These are phyloP conservation scores for Setaria italica DNA, from an alignment of 202 grass and related monocot species.

Conservation along the genomic window DNA sequence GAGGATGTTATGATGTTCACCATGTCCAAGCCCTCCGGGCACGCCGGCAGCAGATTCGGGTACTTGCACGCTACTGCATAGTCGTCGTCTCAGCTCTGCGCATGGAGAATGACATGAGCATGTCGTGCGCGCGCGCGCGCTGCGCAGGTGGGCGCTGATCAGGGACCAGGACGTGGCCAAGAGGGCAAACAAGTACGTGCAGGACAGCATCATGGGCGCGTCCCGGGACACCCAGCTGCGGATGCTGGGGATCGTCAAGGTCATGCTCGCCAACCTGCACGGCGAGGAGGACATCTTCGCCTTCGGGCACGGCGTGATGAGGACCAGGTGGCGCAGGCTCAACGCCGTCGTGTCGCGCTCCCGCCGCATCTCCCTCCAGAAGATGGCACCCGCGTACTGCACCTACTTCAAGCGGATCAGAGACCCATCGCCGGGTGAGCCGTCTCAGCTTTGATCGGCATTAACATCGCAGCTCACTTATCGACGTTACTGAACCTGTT, in stretches of 20 bases:
- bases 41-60: conserved; percentile 87
- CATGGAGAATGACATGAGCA: too few species aligned
- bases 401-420: conserved; percentile 62
- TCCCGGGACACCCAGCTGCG: conserved; percentile 83
- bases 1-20: conserved; percentile 82
- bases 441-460: neutral
- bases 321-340: conserved; percentile 60
- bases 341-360: conserved; percentile 52
- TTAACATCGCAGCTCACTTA: neutral
- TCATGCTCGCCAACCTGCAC: conserved; percentile 55
- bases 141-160: conserved; percentile 76
- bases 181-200: conserved; percentile 26
- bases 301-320: conserved; percentile 63
- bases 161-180: conserved; percentile 60
- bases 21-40: conserved; percentile 70
- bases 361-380: conserved; percentile 69
- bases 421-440: conserved; percentile 70
- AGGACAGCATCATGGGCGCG: conserved; percentile 57
- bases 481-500: neutral
- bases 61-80: neutral
- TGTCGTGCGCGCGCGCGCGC: accelerated
- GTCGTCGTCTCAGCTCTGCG: too few species aligned
- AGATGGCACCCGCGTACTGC: conserved; percentile 60
- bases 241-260: conserved; percentile 58
- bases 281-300: conserved; percentile 66